phyloP scores from a whole-genome alignment of 1,139 yeast species.

The Blastobotrys capitulatus region DNA sequence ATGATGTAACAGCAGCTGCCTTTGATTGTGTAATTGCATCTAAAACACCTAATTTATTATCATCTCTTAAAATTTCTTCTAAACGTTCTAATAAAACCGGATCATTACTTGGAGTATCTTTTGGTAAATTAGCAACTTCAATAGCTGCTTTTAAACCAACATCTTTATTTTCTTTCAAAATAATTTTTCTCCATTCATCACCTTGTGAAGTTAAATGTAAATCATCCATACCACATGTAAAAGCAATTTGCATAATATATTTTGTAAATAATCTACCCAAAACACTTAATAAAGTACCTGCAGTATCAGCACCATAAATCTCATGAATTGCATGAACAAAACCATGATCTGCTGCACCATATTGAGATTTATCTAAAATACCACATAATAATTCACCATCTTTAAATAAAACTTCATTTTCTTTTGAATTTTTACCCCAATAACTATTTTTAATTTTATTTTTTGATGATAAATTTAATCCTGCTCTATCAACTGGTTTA shows the following conservation, averaged over 20 bases:
- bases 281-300: constrained; percentile 85
- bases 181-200: constrained; percentile 80
- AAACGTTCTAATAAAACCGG: constrained; percentile 80
- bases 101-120: constrained; percentile 49
- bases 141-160: constrained; percentile 89
- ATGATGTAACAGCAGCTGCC: constrained; percentile 86
- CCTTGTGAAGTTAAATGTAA: constrained; percentile 88
- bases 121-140: constrained; percentile 83
- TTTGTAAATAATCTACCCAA: constrained; percentile 92
- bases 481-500: constrained; percentile 83
- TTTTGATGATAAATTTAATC: constrained; percentile 73
- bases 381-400: constrained; percentile 89
- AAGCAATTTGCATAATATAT: constrained; percentile 86
- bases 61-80: constrained; percentile 94
- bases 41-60: constrained; percentile 81
- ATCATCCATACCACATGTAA: constrained; percentile 99
- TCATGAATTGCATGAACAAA: constrained; percentile 94
- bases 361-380: constrained; percentile 94
- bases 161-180: constrained; percentile 68
- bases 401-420: constrained; percentile 78
- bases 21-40: constrained; percentile 96
- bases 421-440: constrained; percentile 83
- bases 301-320: constrained; percentile 85
- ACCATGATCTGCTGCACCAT: constrained; percentile 98
- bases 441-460: constrained; percentile 92